A percentile compares a stretch with the other conserved stretches of the same genome.
phyloP scores from a whole-genome alignment of 2,329 filamentous ascomycete genomes.

The Blumeria hordei region DNA sequence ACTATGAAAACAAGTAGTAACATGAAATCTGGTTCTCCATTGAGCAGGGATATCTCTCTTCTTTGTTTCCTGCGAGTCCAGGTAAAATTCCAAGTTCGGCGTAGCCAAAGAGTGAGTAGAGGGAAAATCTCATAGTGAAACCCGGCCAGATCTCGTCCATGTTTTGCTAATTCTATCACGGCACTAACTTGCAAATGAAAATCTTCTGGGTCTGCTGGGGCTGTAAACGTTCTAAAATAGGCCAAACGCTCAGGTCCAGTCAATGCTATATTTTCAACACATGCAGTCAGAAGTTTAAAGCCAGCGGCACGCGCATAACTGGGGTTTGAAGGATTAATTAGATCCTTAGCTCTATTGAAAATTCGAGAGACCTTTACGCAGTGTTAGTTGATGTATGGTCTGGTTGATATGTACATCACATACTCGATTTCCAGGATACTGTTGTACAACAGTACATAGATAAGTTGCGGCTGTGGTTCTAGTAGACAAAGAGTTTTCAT shows the following conservation, averaged over 20 bases:
- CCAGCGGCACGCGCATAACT: slow-evolving; percentile 29
- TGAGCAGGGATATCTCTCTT: slow-evolving; percentile 18
- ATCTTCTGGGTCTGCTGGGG: slow-evolving; percentile 31
- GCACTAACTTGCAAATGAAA: slow-evolving; percentile 42
- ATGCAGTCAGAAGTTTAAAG: slow-evolving; percentile 41
- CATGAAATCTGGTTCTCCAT: slow-evolving; percentile 36
- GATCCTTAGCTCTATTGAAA: slow-evolving; percentile 40
- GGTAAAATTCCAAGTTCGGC: slow-evolving; percentile 27
- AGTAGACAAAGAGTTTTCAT: slow-evolving; percentile 24
- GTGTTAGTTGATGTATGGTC: slow-evolving; percentile 1
- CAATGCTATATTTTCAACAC: slow-evolving; percentile 34
- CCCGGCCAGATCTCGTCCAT: slow-evolving; percentile 36
- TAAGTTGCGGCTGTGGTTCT: slow-evolving; percentile 31
- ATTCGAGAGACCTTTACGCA: slow-evolving; percentile 18
- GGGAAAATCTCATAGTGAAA: slow-evolving; percentile 45
- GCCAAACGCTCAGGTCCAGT: slow-evolving; percentile 43
- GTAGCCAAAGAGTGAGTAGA: slow-evolving; percentile 35
- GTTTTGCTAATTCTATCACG: slow-evolving; percentile 33
- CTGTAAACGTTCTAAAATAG: slow-evolving; percentile 37
- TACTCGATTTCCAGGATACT: slow-evolving; percentile 26
- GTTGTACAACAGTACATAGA: slow-evolving; percentile 29
- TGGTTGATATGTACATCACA: slow-evolving; percentile 1
- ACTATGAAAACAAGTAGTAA: slow-evolving; percentile 40
- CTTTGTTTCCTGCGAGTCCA: slow-evolving; percentile 26
- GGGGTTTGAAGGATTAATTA: slow-evolving; percentile 34